Percentiles rank a stretch among this genome's conserved stretches.
Conservation (phyloP, 495 filamentous ascomycete genomes). For the Penicillium macrosclerotiorum region DNA sequence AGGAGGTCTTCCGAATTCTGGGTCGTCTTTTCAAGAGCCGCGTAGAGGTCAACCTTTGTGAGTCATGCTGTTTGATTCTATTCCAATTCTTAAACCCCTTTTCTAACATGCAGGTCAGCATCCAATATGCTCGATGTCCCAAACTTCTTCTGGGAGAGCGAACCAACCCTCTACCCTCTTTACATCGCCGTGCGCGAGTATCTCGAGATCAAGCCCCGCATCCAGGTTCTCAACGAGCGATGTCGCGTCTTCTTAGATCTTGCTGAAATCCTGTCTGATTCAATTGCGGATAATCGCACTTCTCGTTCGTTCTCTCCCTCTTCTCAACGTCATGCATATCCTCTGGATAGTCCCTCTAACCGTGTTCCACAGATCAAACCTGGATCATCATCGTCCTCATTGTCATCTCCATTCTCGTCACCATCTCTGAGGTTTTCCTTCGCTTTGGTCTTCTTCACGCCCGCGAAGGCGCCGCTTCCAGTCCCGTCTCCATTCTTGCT, state of each 20-base stretch:
- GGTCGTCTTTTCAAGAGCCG: conserved; percentile 88
- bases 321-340: not conserved
- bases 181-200: conserved; percentile 96
- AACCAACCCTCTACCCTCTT: conserved; percentile 90
- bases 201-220: conserved; percentile 92
- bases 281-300: conserved; percentile 90
- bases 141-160: conserved; percentile 98
- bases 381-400: conserved; percentile 99
- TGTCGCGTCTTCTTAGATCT: conserved; percentile 96
- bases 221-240: conserved; percentile 93
- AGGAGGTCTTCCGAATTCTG: conserved; percentile 88
- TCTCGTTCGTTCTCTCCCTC: conserved; percentile 49
- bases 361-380: conserved; percentile 57
- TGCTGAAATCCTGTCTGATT: conserved; percentile 90
- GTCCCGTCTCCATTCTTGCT: conserved; percentile 17
- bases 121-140: conserved; percentile 97
- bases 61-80: conserved; percentile 26
- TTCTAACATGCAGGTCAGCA: conserved; percentile 52
- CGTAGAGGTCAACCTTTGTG: conserved; percentile 98
- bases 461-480: conserved; percentile 22
- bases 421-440: conserved; percentile 82
- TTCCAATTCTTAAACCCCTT: no score
- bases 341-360: conserved; percentile 7
- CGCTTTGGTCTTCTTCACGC: conserved; percentile 74
- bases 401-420: conserved; percentile 84